These are phyloP conservation scores for Candida nemodendra DNA, from an alignment of 805 yeast species.

Conservation along the genomic window DNA sequence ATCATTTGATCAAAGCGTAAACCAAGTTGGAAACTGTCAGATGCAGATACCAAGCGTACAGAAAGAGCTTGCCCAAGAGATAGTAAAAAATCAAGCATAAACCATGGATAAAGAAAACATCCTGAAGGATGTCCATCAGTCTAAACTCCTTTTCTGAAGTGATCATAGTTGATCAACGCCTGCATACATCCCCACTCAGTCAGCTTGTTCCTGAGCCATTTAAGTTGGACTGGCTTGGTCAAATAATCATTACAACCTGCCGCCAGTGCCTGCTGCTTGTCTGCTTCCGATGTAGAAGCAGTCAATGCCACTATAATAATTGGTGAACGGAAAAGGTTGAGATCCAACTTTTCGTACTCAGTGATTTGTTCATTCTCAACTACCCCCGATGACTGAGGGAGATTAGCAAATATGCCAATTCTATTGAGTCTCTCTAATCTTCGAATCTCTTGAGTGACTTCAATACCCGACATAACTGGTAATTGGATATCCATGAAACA, in stretches of 20 bases:
- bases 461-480: slow-evolving; percentile 94
- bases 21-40: no score
- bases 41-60: no score
- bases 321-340: slow-evolving; percentile 75
- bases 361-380: slow-evolving; percentile 12
- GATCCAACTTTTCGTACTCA: slow-evolving; percentile 55
- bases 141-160: slow-evolving; percentile 59
- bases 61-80: no score
- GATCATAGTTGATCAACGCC: slow-evolving; percentile 91
- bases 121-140: not conserved
- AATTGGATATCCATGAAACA: slow-evolving; percentile 96
- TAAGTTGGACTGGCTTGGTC: slow-evolving; percentile 92
- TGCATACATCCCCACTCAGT: slow-evolving; percentile 99
- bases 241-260: slow-evolving; percentile 98
- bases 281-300: slow-evolving; percentile 83
- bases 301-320: slow-evolving; percentile 98
- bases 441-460: slow-evolving; percentile 90
- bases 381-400: slow-evolving; percentile 14
- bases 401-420: slow-evolving; percentile 57
- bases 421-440: slow-evolving; percentile 75
- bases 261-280: slow-evolving; percentile 84
- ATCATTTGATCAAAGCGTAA: no score
- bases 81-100: no score
- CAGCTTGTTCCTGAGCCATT: slow-evolving; percentile 91
- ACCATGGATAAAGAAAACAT: no score